Conservation (phyloP, 352 stramenopile genomes). For the Globisporangium spiculum region DNA sequence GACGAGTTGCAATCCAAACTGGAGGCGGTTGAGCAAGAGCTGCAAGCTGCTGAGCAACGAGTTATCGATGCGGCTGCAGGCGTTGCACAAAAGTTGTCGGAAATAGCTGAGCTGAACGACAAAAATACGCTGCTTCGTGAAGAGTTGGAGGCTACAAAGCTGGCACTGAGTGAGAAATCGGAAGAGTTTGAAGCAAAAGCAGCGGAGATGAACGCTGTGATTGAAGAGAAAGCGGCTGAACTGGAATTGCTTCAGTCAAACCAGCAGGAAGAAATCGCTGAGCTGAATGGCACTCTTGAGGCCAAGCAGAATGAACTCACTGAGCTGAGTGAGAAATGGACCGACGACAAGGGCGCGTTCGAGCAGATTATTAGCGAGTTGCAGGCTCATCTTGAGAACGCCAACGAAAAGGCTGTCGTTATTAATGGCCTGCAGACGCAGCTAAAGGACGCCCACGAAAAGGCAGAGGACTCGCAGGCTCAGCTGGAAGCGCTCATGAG, state of each 20-base stretch:
- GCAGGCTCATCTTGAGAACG: slow-evolving; percentile 9
- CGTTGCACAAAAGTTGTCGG: not conserved
- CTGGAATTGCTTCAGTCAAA: slow-evolving; percentile 15
- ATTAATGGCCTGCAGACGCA: slow-evolving; percentile 10
- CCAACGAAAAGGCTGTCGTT: slow-evolving; percentile 13
- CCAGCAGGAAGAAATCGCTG: slow-evolving; percentile 17
- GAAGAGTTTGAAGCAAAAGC: not conserved
- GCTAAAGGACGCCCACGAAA: slow-evolving; percentile 12
- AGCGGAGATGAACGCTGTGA: slow-evolving; percentile 4
- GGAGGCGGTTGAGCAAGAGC: not conserved
- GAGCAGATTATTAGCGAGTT: slow-evolving; percentile 17
- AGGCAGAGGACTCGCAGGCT: slow-evolving; percentile 17
- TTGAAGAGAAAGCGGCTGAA: slow-evolving; percentile 5
- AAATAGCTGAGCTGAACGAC: not conserved
- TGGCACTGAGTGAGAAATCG: slow-evolving; percentile 3
- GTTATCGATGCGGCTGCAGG: not conserved
- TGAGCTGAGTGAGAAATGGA: slow-evolving; percentile 15
- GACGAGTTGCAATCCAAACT: not conserved
- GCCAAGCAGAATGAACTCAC: slow-evolving; percentile 12
- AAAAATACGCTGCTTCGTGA: slow-evolving; percentile 1
- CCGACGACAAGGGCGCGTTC: slow-evolving; percentile 14
- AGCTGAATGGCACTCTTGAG: not conserved
- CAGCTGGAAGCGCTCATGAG: slow-evolving; percentile 20
- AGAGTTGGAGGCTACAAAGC: slow-evolving; percentile 4
- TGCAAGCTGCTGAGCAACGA: not conserved